Evolutionary conservation across 169 alveolate species (phyloP), one percentile per base, ranked within the genome.

Genomic region (Besnoitia besnoiti): DNA sequence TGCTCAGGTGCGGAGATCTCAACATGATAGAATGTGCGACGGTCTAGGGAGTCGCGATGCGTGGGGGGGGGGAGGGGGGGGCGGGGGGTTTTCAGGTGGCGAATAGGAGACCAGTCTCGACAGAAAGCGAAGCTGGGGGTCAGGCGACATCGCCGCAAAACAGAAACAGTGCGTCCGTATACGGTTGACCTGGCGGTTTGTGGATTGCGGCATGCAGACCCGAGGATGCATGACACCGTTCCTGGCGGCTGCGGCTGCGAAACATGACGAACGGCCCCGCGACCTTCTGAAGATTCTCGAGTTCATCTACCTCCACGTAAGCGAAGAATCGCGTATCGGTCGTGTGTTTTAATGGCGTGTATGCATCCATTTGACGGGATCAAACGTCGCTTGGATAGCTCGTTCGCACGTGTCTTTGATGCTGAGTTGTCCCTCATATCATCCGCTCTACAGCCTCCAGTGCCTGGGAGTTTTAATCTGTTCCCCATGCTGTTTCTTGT

Each of bases 161-260:
- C 16, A 46, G 12, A 42, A 46, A 33, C n/a, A 27, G 42, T 46
- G 12, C 42, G 82, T 35, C 12, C 46, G 46, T 8, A n/a, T 7
- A 37, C n/a, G 10, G 0, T n/a, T 37, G 12, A 37, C 3, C 82
- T 19, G 3, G 40, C 47, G 2, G 8, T 12, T 67, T 21, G 46
- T 37, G 3, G 19, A 3, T 67, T 67, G 12, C 42, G 44, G 14
- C 44, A 2, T 19, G n/a, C 82, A 37, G 47, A 27, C 47, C 0
- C 47, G 82, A 35, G 14, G 44, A 19, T 37, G 47, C 37, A 85
- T 85, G 90, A 85, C 90, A 1, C 90, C 90, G 39, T 85, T 85
- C 35, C 76, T 85, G n/a, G 90, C 47, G 0, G 76, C 90, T 3
- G 90, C 90, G 33, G 79, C 79, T 33, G 79, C 40, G 30, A 33